Conservation (phyloP, 139 green algal species). For the Mesotaenium endlicherianum region DNA sequence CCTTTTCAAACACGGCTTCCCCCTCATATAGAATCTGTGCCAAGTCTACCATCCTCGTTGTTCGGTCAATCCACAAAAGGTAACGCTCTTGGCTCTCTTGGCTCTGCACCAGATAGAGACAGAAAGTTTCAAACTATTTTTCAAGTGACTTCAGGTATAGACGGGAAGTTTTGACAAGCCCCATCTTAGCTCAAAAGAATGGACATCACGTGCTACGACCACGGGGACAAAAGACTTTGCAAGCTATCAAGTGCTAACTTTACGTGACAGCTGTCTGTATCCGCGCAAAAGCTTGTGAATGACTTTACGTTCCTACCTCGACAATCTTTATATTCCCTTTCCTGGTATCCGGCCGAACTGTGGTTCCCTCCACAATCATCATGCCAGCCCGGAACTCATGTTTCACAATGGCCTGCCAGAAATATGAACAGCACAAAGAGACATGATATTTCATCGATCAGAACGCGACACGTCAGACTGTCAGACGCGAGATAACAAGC, state of each 20-base stretch:
- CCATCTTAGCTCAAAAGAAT: background rate
- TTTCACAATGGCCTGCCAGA: too few species aligned
- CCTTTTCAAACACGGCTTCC: conserved; percentile 61
- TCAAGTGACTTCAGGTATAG: background rate
- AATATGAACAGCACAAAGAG: too few species aligned
- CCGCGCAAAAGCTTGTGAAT: background rate
- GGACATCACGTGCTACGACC: background rate
- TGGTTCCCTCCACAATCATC: conserved; percentile 43
- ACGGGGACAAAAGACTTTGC: background rate
- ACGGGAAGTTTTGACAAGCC: background rate
- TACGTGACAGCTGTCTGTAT: background rate
- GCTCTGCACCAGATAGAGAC: background rate
- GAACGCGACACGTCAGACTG: too few species aligned
- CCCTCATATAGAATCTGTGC: conserved; percentile 65
- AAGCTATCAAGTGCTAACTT: background rate
- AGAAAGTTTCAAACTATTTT: background rate
- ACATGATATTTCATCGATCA: too few species aligned
- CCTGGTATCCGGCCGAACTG: conserved; percentile 55
- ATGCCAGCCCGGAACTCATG: conserved; percentile 53
- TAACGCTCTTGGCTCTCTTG: conserved; percentile 60
- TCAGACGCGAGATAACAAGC: too few species aligned
- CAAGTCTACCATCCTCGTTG: conserved; percentile 38
- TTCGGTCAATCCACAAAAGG: conserved; percentile 58
- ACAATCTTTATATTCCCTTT: conserved; percentile 49
- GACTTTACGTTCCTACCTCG: background rate